Conservation (phyloP, 345 rosid species). For the Anastatica hierochuntica region DNA sequence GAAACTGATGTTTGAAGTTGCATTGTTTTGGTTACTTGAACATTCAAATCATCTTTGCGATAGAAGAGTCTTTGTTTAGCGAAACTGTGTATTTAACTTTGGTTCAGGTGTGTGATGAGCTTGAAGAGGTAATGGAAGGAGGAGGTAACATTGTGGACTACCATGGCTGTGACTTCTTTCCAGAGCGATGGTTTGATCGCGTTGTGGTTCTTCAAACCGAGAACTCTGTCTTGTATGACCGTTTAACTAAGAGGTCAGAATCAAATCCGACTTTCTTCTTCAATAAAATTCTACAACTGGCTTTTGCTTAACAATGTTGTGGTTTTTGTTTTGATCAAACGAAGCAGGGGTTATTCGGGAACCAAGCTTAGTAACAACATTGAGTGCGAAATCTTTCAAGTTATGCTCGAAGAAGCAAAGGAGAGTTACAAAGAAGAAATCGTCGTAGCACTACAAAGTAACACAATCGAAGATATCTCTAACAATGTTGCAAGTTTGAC, state of each 20-base stretch:
- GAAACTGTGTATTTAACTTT: conserved; percentile 5
- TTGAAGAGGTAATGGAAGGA: conserved; percentile 71
- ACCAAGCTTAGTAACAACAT: conserved; percentile 69
- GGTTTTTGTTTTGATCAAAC: background rate
- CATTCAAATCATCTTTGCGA: background rate
- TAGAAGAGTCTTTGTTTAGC: background rate
- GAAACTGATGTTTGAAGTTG: background rate
- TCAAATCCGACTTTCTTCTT: background rate
- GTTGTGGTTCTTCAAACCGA: conserved; percentile 83
- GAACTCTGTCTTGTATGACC: conserved; percentile 60
- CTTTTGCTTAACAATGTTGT: background rate
- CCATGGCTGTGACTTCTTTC: conserved; percentile 91
- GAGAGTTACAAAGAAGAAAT: conserved; percentile 62
- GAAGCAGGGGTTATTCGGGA: conserved; percentile 65
- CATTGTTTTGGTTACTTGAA: background rate
- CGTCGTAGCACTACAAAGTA: conserved; percentile 47
- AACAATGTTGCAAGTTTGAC: conserved; percentile 45
- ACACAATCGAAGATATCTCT: conserved; percentile 58
- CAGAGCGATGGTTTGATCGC: conserved; percentile 74
- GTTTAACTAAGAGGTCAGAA: conserved; percentile 60
- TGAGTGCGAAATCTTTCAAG: conserved; percentile 74
- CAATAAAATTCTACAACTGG: background rate
- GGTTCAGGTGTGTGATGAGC: conserved; percentile 75
- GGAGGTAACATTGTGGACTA: conserved; percentile 87
- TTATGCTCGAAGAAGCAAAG: conserved; percentile 70